A percentile compares a stretch with the other conserved stretches of the same genome.
These are phyloP conservation scores for Camelina sativa DNA, from an alignment of 345 rosid species.

Conservation along the genomic window DNA sequence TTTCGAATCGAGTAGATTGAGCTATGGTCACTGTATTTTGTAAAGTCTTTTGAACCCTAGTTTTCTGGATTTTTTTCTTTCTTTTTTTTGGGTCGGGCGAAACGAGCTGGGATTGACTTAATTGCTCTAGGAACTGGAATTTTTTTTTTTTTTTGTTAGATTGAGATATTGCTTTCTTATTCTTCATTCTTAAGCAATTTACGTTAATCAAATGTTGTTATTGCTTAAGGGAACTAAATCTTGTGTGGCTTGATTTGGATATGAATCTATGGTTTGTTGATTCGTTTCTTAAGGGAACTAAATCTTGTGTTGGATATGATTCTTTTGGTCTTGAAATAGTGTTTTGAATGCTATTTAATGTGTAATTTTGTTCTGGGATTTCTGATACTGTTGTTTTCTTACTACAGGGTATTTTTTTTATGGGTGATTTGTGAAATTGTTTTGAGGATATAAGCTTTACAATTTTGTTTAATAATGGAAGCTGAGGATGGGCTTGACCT, in stretches of 20 bases:
- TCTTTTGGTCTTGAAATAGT: not conserved
- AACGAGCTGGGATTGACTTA: constrained; percentile 3
- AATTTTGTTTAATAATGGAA: constrained; percentile 51
- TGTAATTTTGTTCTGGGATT: not conserved
- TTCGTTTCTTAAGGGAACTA: not conserved
- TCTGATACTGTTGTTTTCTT: constrained; percentile 13
- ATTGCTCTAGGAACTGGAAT: not conserved
- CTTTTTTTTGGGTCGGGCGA: not conserved
- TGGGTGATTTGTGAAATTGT: constrained; percentile 20
- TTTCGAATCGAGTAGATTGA: constrained; percentile 10
- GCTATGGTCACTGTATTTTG: not conserved
- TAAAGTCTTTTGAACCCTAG: not conserved
- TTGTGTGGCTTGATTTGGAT: not conserved
- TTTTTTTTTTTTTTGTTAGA: not conserved
- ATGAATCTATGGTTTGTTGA: not conserved
- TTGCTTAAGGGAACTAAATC: not conserved
- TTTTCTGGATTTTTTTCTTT: not conserved
- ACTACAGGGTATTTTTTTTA: constrained; percentile 34
- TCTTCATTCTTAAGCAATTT: not conserved
- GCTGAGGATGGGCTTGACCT: constrained; percentile 43
- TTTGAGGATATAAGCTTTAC: constrained; percentile 12
- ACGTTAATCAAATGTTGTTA: not conserved
- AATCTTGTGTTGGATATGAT: constrained; percentile 3
- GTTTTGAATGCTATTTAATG: not conserved
- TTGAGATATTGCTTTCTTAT: not conserved